phyloP scores from a whole-genome alignment of 768 basidiomycete genomes.

The Xerocomellus chrysenteron region DNA sequence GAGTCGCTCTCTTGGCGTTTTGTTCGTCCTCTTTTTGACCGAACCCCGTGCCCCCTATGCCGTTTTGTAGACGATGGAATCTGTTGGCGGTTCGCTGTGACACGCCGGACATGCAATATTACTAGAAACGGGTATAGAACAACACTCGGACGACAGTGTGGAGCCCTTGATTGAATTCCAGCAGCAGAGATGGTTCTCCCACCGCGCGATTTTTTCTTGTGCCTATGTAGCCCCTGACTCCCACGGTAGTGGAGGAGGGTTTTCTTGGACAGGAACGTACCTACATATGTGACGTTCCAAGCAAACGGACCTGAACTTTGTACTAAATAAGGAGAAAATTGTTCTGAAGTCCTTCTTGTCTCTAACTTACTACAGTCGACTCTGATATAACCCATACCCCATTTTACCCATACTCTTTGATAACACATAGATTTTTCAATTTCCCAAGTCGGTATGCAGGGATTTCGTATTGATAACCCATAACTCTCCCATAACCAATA shows the following conservation, averaged over 20 bases:
- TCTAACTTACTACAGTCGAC: background rate
- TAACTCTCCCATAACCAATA: too few relatives aligned
- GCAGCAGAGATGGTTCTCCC: too few relatives aligned
- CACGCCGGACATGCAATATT: background rate
- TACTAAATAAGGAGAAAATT: too few relatives aligned
- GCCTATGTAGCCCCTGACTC: too few relatives aligned
- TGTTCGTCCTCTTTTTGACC: too few relatives aligned
- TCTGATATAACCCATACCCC: background rate
- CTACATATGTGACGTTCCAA: too few relatives aligned
- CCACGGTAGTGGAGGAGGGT: too few relatives aligned
- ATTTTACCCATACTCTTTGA: background rate
- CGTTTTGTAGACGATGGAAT: conserved; percentile 40
- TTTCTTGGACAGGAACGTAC: too few relatives aligned
- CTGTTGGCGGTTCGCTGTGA: conserved; percentile 38
- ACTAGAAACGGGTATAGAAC: background rate
- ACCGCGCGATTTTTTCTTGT: too few relatives aligned
- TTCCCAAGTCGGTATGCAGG: background rate
- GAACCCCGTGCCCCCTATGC: background rate
- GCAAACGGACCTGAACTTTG: too few relatives aligned
- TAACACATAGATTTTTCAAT: background rate
- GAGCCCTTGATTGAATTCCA: too few relatives aligned
- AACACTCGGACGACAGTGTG: background rate
- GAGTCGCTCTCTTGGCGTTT: conserved; percentile 37
- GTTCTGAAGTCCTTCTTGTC: too few relatives aligned
- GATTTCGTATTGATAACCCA: background rate